Conservation (phyloP, 225 moss, liverwort and hornwort species). For the Polytrichum formosum region DNA sequence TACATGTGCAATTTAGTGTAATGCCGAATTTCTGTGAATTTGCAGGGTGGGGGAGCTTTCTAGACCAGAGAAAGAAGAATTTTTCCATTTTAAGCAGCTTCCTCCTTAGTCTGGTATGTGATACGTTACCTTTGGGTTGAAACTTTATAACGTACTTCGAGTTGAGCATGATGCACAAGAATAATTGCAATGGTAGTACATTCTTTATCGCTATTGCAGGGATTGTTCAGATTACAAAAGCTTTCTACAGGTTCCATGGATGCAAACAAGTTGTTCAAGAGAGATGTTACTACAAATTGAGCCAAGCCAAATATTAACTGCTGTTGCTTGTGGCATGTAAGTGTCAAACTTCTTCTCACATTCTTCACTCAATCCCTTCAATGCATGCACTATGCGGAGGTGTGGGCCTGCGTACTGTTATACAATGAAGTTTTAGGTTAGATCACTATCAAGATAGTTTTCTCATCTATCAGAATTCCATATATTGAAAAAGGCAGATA, state of each 20-base stretch:
- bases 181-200: not conserved
- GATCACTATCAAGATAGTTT: no score
- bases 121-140: constrained; percentile 3
- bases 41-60: constrained; percentile 34
- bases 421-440: no score
- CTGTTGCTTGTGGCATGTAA: constrained; percentile 62
- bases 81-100: constrained; percentile 51
- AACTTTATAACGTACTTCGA: no score
- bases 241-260: constrained; percentile 81
- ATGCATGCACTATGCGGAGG: not conserved
- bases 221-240: no score
- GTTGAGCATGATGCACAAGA: not conserved
- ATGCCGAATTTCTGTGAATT: not conserved
- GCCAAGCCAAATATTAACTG: constrained; percentile 51
- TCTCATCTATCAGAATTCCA: no score
- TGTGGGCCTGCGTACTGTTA: not conserved
- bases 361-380: not conserved
- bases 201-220: no score
- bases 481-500: not conserved
- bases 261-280: constrained; percentile 89
- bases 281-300: constrained; percentile 58
- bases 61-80: constrained; percentile 56
- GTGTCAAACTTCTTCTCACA: constrained; percentile 12
- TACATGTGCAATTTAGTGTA: no score
- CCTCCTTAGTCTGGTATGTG: constrained; percentile 62